Evolutionary conservation across 805 yeast genomes (phyloP), one percentile per base, ranked within the genome.

Genomic region (Isabelozyma pseudorhagii): DNA sequence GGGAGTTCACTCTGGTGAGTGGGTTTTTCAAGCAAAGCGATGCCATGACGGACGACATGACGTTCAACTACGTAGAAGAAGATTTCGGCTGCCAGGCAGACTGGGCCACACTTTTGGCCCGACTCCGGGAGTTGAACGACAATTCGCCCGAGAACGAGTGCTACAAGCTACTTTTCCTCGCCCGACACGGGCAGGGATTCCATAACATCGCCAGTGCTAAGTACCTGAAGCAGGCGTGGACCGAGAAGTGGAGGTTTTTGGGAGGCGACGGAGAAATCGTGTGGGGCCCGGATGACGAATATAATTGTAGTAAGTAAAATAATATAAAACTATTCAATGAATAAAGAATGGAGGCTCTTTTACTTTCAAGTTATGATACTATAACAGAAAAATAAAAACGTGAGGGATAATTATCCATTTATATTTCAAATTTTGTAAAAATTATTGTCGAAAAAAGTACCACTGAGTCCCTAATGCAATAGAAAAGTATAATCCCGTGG

Each of bases 171-270:
- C 51, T 81, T 3, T 75, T 80, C 46, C 70, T 80, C 51, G 83
- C 84, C n/a, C 69, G 89, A 54, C 89, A 84, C 57, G 88, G 88
- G 8, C 86, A 84, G 61, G 89, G 88, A 0, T 78, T 67, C 60
- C 88, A 83, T 52, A 84, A 84, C 54, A 66, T 70, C 38, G 79
- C 80, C 1, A 79, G 81, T 13, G 67, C 60, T 17, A 72, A 77
- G 52, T 82, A 80, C 55, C 84, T 86, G 5, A 48, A 69, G 17
- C 68, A 72, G 2, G 77, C 62, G 7, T 84, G 88, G 88, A 67
- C 79, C 55, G 54, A 56, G 0, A 74, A 82, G 50, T 83, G 84
- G 84, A 69, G 82, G 1, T 66, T 65, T 25, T 46, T 74, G 34
- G 69, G 71, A 6, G 82, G 83, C 0, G 83, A 80, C 56, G 85